Percentiles rank a stretch among this genome's conserved stretches.
These are phyloP conservation scores for Vicia sativa DNA, from an alignment of 306 rosid genomes.

Conservation along the genomic window DNA sequence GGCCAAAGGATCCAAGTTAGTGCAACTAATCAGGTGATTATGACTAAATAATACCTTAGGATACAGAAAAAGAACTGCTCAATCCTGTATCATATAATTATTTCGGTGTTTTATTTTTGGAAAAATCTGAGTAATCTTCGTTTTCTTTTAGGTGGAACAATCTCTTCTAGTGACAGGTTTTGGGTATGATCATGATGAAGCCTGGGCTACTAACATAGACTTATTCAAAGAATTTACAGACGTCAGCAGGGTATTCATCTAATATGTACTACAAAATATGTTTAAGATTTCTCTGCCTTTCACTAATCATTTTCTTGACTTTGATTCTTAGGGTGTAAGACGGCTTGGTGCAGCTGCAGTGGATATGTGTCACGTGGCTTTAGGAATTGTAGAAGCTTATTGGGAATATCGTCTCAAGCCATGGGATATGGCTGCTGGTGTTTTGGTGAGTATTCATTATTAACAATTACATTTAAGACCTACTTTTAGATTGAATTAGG, in stretches of 20 bases:
- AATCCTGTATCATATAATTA: constrained; percentile 9
- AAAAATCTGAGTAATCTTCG: too few relatives aligned
- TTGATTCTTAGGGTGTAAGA: constrained; percentile 81
- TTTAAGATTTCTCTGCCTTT: constrained; percentile 24
- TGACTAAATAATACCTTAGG: constrained; percentile 11
- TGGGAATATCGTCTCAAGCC: constrained; percentile 99
- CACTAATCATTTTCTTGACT: constrained; percentile 19
- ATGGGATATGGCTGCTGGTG: constrained; percentile 99
- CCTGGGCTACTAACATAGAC: constrained; percentile 88
- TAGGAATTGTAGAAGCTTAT: constrained; percentile 93
- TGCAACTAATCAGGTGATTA: constrained; percentile 64
- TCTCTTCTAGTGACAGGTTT: constrained; percentile 96
- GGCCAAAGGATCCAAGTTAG: constrained; percentile 82
- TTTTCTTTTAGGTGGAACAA: constrained; percentile 61
- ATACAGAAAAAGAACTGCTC: background rate
- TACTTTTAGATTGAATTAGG: constrained; percentile 4
- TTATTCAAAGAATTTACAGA: constrained; percentile 91
- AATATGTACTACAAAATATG: background rate
- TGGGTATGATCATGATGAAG: constrained; percentile 94
- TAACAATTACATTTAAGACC: constrained; percentile 2
- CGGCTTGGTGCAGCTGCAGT: constrained; percentile 99
- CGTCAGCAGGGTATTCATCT: constrained; percentile 82
- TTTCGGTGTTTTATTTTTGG: background rate
- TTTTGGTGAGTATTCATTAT: constrained; percentile 54
- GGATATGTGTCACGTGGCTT: constrained; percentile 97